Evolutionary conservation across 345 rosid species (phyloP).

Genomic region (Limnanthes douglasii): DNA sequence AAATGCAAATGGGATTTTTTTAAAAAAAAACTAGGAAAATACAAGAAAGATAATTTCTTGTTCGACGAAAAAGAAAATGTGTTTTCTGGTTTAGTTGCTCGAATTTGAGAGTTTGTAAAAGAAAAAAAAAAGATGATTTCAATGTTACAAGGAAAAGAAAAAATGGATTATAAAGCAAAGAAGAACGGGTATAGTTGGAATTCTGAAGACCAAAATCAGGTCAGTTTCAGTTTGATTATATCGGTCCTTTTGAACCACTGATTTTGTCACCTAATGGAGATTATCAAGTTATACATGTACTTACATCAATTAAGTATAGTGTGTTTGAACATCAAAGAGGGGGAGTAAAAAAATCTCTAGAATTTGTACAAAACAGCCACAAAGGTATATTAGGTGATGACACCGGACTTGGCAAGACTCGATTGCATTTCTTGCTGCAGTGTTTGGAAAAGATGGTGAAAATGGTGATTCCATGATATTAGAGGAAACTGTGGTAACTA

Average conservation of each 20-base stretch:
- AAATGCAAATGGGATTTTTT: too few species aligned
- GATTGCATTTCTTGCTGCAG: constrained; percentile 86
- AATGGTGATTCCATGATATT: constrained; percentile 10
- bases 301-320: constrained; percentile 75
- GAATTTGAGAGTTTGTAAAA: too few species aligned
- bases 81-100: too few species aligned
- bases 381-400: constrained; percentile 97
- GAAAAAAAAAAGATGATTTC: too few species aligned
- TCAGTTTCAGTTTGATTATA: constrained; percentile 43
- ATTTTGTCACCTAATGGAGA: constrained; percentile 42
- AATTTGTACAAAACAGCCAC: constrained; percentile 54
- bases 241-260: constrained; percentile 77
- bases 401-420: constrained; percentile 97
- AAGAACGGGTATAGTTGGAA: constrained; percentile 10
- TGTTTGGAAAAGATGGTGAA: constrained; percentile 64
- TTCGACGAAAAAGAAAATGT: too few species aligned
- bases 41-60: too few species aligned
- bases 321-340: constrained; percentile 83
- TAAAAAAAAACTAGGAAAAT: too few species aligned
- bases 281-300: constrained; percentile 53
- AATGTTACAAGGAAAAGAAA: too few species aligned
- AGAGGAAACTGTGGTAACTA: too few species aligned
- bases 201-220: constrained; percentile 47
- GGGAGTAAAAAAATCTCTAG: constrained; percentile 64
- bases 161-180: constrained; percentile 19